phyloP scores from a whole-genome alignment of 2,329 filamentous ascomycete genomes.

The Aspergillus sergii region DNA sequence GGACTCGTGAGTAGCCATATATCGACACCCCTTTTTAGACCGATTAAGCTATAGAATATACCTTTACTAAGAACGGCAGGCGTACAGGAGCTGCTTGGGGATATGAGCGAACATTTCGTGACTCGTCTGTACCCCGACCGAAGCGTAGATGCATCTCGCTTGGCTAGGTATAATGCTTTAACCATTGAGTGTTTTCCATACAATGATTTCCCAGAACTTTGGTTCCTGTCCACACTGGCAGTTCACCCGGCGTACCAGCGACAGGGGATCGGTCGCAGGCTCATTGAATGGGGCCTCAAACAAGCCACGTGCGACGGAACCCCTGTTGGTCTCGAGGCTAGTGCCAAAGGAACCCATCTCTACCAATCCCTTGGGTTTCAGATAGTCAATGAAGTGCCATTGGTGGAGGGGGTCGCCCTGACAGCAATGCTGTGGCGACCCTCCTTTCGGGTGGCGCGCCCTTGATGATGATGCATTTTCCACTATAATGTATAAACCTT shows the following conservation, averaged over 20 bases:
- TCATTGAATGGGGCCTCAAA: conserved; percentile 22
- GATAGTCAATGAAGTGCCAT: conserved; percentile 6
- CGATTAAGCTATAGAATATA: not conserved
- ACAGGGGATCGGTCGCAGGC: conserved; percentile 18
- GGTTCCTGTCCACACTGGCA: conserved; percentile 18
- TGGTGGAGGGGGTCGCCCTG: conserved; percentile 7
- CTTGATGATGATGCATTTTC: not conserved
- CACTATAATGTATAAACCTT: not conserved
- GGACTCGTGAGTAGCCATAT: conserved; percentile 5
- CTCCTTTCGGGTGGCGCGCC: not conserved
- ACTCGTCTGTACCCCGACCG: conserved; percentile 12
- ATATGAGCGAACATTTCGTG: conserved; percentile 1
- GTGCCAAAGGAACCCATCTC: conserved; percentile 6
- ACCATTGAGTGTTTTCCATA: conserved; percentile 10
- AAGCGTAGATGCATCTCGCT: conserved; percentile 13
- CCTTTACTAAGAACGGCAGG: not conserved
- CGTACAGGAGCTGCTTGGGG: not conserved
- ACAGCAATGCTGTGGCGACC: conserved; percentile 15
- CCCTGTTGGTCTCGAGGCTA: conserved; percentile 11
- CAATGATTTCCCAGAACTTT: conserved; percentile 8
- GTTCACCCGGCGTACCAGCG: conserved; percentile 18
- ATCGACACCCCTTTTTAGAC: too few species aligned
- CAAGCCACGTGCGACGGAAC: conserved; percentile 20
- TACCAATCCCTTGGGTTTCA: conserved; percentile 13
- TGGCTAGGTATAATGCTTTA: conserved; percentile 7